Percentiles rank a stretch among this genome's conserved stretches.
Evolutionary conservation across 2,329 filamentous ascomycete genomes (phyloP).

Genomic region (Fusarium cyanostomum): DNA sequence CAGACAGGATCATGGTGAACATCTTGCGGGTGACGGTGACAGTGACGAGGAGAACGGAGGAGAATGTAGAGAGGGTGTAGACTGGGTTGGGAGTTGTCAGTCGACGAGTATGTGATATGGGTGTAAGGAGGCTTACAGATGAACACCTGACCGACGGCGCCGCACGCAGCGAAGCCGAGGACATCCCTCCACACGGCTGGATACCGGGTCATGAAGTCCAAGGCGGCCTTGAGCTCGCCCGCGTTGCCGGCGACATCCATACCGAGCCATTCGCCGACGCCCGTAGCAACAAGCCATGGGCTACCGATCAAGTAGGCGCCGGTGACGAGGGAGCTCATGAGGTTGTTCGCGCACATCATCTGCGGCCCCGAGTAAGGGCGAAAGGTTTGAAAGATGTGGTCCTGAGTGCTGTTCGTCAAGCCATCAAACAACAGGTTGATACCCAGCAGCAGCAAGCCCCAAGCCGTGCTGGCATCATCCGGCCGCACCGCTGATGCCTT

Average conservation of each 20-base stretch:
- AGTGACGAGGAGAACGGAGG: constrained; percentile 89
- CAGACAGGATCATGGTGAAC: constrained; percentile 98
- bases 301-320: constrained; percentile 77
- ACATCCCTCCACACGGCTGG: constrained; percentile 88
- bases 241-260: constrained; percentile 71
- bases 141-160: constrained; percentile 94
- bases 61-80: constrained; percentile 93
- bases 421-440: constrained; percentile 97
- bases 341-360: constrained; percentile 99
- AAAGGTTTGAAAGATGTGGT: constrained; percentile 87
- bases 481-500: constrained; percentile 50
- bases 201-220: constrained; percentile 82
- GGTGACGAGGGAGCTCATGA: constrained; percentile 84
- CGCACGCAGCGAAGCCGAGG: constrained; percentile 87
- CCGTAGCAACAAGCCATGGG: constrained; percentile 79
- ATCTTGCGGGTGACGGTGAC: constrained; percentile 98
- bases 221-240: constrained; percentile 82
- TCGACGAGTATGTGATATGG: not conserved
- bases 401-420: constrained; percentile 95
- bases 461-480: constrained; percentile 70
- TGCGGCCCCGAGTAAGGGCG: constrained; percentile 88
- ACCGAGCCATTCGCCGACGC: constrained; percentile 70
- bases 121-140: constrained; percentile 70
- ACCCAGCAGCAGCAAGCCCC: constrained; percentile 83
- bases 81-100: constrained; percentile 57